Evolutionary conservation across 768 basidiomycete species (phyloP), one percentile per base, ranked within the genome.

Genomic region (Xerocomellus chrysenteron): DNA sequence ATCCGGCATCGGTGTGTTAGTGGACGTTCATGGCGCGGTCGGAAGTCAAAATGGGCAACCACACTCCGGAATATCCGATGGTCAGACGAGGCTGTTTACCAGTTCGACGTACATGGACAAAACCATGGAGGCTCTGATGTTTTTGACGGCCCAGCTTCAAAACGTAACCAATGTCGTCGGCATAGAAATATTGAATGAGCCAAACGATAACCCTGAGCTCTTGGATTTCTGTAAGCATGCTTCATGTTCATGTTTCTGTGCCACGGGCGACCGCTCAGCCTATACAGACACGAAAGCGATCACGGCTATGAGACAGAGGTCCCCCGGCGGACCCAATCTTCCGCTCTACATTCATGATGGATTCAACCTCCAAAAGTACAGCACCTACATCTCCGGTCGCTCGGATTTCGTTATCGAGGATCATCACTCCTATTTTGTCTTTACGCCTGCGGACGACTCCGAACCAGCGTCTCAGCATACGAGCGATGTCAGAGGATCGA

Each of bases 351-450:
- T 91, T 26, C 84, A 85, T 52, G 86, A 91, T 52, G 86, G 76
- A 1, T 92, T 90, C 72, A 74, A 88, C 59, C 77, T 66, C 36
- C 41, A 59, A 13, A 54, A 66, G 30, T 65, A 65, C 32, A 57
- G 76, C 41, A 59, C 71, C 21, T 88, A 74, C 60, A 73, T 85
- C 5, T 75, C 79, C 3, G 68, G 73, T 36, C 73, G 83, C 52
- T 62, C 68, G 1, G 85, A 87, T 60, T 91, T 88, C 56, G 77
- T 87, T 24, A 81, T 90, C 6, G 76, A 86, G 57, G 89, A 92
- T 56, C 84, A 89, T 65, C 90, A 91, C 62, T 83, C 85, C 41
- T 84, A 90, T 75, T 82, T 86, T 61, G 82, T 88, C 59, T 89
- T 84, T 60, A 82, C 85, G 0, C 69, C 79, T 2, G 63, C 74